Percentiles rank a stretch among this genome's conserved stretches.
Evolutionary conservation across 2,329 filamentous ascomycete species (phyloP).

Genomic region (Fonsecaea erecta): DNA sequence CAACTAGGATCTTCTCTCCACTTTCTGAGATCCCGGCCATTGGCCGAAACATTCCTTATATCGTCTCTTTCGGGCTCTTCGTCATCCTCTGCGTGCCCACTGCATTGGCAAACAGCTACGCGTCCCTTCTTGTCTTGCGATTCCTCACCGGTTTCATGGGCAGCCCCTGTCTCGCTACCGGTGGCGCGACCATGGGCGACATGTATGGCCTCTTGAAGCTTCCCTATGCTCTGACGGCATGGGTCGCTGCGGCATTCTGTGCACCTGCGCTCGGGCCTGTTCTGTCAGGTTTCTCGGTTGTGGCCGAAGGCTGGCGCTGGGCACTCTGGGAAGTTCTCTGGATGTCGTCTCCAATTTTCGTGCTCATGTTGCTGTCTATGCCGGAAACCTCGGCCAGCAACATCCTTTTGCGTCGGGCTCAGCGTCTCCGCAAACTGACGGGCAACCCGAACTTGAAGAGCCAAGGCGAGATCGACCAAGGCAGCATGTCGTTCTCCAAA

Average conservation of each 20-base stretch:
- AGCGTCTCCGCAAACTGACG: slow-evolving; percentile 65
- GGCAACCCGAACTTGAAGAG: slow-evolving; percentile 62
- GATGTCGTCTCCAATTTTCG: slow-evolving; percentile 62
- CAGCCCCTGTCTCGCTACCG: slow-evolving; percentile 66
- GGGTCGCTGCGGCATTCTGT: slow-evolving; percentile 54
- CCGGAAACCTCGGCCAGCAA: slow-evolving; percentile 66
- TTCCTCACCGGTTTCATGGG: slow-evolving; percentile 71
- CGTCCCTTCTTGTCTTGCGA: slow-evolving; percentile 66
- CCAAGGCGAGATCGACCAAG: slow-evolving; percentile 68
- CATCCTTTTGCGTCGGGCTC: slow-evolving; percentile 65
- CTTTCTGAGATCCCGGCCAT: slow-evolving; percentile 69
- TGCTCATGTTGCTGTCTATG: slow-evolving; percentile 66
- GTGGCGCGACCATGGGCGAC: slow-evolving; percentile 53
- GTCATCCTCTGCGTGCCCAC: slow-evolving; percentile 69
- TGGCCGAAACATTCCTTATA: slow-evolving; percentile 71
- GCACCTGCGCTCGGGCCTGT: slow-evolving; percentile 48
- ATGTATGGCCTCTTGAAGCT: slow-evolving; percentile 60
- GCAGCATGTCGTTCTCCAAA: slow-evolving; percentile 53
- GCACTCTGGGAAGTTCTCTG: slow-evolving; percentile 64
- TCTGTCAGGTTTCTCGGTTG: slow-evolving; percentile 64
- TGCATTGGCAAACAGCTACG: slow-evolving; percentile 65
- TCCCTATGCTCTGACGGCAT: slow-evolving; percentile 63
- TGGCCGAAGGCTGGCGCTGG: slow-evolving; percentile 65
- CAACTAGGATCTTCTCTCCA: slow-evolving; percentile 62
- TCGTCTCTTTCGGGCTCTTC: slow-evolving; percentile 70